Base-by-base conservation (phyloP, 169 alveolate genomes). In the Cryptosporidium viatorum region DNA sequence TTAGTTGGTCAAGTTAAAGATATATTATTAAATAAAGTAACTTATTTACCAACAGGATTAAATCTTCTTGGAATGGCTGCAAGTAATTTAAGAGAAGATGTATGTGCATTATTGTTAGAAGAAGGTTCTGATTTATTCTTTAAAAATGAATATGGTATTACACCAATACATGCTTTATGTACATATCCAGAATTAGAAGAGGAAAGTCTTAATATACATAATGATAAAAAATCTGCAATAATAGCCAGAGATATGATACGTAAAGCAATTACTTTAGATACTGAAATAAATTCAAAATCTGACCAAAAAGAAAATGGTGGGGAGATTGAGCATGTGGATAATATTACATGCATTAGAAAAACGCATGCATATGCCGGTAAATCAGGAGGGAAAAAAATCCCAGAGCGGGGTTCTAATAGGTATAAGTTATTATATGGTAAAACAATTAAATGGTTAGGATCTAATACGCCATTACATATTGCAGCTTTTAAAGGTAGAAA, bases 401-500 rank as follows among this genome's bases (percentile, higher is more conserved):
- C 71, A 80, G 33, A 37, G 33, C 51, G 59, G 48, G 59, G 67
- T 23, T 60, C 89, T 31, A 80, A 62, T 80, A 59, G 89, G 31
- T 80, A 80, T 43, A 80, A 80, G 41, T 71, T 96, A 33, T 70
- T 94, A 43, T 75, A 92, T 55, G 95, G 96, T 6, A 85, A 91
- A 14, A 92, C 98, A 14, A 95, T 93, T 65, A 65, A 75, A 18
- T 68, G 94, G 52, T 91, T 96, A n/a, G 95, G 96, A 14, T 59
- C 94, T 2, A 95, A 95, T 70, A 92, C 95, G 35, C 91, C 95
- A 21, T 85, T 95, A 35, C 98, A 96, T 84, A 93, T 93, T 55
- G 97, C 98, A 26, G 96, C 97, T 41, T 85, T 92, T 59, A 92
- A 93, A 45, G 98, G 98, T 26, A 95, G 96, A 84, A 69, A 74